These are phyloP conservation scores for Phialophora chinensis DNA, from an alignment of 2,329 filamentous ascomycete species.

Conservation along the genomic window DNA sequence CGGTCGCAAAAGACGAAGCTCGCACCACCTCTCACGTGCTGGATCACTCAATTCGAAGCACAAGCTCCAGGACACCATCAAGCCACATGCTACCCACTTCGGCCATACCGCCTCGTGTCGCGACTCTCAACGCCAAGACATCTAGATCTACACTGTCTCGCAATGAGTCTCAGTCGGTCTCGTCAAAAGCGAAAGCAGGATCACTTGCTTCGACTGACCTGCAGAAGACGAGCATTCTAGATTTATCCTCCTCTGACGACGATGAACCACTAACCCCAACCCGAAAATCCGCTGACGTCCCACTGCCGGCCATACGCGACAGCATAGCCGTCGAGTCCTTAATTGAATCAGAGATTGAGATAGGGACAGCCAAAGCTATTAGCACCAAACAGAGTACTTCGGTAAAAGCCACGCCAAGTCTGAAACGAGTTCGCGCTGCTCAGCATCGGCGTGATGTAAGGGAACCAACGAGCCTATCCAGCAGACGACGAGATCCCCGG, in stretches of 20 bases:
- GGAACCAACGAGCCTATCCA: slow-evolving; percentile 11
- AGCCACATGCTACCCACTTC: slow-evolving; percentile 20
- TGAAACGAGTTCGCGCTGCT: slow-evolving; percentile 20
- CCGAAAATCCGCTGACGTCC: slow-evolving; percentile 4
- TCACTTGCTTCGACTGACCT: slow-evolving; percentile 46
- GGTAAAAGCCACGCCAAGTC: slow-evolving; percentile 24
- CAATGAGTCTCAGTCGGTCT: slow-evolving; percentile 5
- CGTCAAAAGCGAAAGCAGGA: slow-evolving; percentile 28
- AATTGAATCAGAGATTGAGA: slow-evolving; percentile 49
- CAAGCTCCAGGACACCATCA: slow-evolving; percentile 10
- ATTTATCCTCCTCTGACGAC: slow-evolving; percentile 56
- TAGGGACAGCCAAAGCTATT: slow-evolving; percentile 50
- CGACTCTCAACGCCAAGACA: slow-evolving; percentile 36
- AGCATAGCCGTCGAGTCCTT: slow-evolving; percentile 48
- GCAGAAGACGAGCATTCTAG: slow-evolving; percentile 53
- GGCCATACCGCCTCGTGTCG: slow-evolving; percentile 29
- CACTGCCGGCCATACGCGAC: slow-evolving; percentile 42
- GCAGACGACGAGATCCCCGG: slow-evolving; percentile 13
- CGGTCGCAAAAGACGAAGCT: slow-evolving; percentile 8
- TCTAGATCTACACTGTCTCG: slow-evolving; percentile 31
- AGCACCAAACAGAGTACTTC: slow-evolving; percentile 41
- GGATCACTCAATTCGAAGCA: slow-evolving; percentile 4
- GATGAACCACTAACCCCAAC: slow-evolving; percentile 43
- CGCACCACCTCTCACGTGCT: slow-evolving; percentile 1
- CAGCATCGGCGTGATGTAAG: slow-evolving; percentile 33